Evolutionary conservation across 2,329 filamentous ascomycete genomes (phyloP).

Genomic region (Neurospora sp.): DNA sequence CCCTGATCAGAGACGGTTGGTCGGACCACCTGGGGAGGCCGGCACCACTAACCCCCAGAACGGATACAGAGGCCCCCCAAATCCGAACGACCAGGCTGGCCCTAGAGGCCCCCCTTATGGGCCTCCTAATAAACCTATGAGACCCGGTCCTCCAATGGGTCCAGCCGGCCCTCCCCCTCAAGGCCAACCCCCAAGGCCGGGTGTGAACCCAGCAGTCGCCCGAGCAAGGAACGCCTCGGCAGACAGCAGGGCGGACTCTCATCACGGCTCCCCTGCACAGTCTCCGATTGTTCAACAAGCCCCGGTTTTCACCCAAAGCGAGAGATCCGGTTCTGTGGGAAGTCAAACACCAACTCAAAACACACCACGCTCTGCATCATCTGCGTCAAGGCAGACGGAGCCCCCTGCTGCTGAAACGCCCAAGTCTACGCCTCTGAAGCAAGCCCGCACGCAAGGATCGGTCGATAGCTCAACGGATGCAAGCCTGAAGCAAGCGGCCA

Average conservation of each 20-base stretch:
- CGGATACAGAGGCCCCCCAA: constrained; percentile 29
- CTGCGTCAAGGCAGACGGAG: constrained; percentile 24
- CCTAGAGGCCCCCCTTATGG: constrained; percentile 23
- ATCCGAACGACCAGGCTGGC: constrained; percentile 13
- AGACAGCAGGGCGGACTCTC: constrained; percentile 29
- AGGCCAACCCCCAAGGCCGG: constrained; percentile 43
- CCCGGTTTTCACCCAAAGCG: constrained; percentile 29
- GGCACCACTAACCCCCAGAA: constrained; percentile 29
- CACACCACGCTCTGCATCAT: constrained; percentile 20
- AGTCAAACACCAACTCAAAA: constrained; percentile 53
- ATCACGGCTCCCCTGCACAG: constrained; percentile 29
- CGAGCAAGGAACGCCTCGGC: constrained; percentile 40
- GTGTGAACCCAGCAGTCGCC: constrained; percentile 28
- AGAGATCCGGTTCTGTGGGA: constrained; percentile 47
- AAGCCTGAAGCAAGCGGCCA: constrained; percentile 28
- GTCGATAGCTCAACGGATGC: constrained; percentile 59
- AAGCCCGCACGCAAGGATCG: constrained; percentile 51
- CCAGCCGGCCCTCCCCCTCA: constrained; percentile 45
- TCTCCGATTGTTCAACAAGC: constrained; percentile 34
- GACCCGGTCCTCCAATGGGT: constrained; percentile 16
- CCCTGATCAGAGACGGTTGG: constrained; percentile 37
- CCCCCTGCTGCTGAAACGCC: constrained; percentile 23
- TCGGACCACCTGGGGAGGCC: constrained; percentile 26
- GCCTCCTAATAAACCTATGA: constrained; percentile 28
- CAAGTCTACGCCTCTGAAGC: constrained; percentile 37